These are phyloP conservation scores for Oidiodendron maius DNA, from an alignment of 495 filamentous ascomycete genomes.

Conservation along the genomic window DNA sequence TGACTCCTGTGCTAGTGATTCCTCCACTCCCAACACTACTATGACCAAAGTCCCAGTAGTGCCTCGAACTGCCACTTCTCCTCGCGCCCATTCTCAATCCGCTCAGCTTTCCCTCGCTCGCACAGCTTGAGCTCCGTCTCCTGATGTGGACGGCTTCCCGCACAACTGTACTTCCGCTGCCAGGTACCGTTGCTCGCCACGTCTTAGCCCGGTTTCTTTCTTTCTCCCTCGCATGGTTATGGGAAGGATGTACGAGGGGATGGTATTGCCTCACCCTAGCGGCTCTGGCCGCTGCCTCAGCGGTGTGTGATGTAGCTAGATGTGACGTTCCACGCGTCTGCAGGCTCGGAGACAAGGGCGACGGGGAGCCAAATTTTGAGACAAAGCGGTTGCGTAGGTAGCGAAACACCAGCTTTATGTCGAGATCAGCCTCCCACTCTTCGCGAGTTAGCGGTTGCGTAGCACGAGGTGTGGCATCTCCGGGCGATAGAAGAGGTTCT, in stretches of 20 bases:
- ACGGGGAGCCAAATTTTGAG: conserved; percentile 21
- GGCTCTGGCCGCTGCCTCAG: conserved; percentile 68
- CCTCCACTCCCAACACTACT: conserved; percentile 61
- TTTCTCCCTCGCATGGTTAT: background rate
- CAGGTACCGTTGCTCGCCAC: conserved; percentile 43
- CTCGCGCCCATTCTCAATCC: conserved; percentile 54
- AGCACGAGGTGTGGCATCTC: conserved; percentile 19
- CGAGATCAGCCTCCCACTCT: conserved; percentile 85
- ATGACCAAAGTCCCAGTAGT: conserved; percentile 85
- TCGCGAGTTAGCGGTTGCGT: conserved; percentile 39
- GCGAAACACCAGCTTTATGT: conserved; percentile 81
- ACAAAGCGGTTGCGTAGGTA: conserved; percentile 53
- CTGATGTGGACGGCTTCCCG: conserved; percentile 31
- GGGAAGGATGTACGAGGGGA: conserved; percentile 56
- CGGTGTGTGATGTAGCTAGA: conserved; percentile 43
- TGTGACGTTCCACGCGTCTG: conserved; percentile 30
- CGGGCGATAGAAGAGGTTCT: background rate
- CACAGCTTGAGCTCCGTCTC: conserved; percentile 61
- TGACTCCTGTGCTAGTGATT: conserved; percentile 54
- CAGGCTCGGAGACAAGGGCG: conserved; percentile 26
- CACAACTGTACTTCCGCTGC: conserved; percentile 25
- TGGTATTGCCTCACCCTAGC: conserved; percentile 81
- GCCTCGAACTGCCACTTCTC: conserved; percentile 58
- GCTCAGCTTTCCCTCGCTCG: conserved; percentile 57
- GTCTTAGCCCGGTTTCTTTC: conserved; percentile 29